Evolutionary conservation across 2,329 filamentous ascomycete species (phyloP), one percentile per base, ranked within the genome.

Genomic region (Talaromyces verruculosus): DNA sequence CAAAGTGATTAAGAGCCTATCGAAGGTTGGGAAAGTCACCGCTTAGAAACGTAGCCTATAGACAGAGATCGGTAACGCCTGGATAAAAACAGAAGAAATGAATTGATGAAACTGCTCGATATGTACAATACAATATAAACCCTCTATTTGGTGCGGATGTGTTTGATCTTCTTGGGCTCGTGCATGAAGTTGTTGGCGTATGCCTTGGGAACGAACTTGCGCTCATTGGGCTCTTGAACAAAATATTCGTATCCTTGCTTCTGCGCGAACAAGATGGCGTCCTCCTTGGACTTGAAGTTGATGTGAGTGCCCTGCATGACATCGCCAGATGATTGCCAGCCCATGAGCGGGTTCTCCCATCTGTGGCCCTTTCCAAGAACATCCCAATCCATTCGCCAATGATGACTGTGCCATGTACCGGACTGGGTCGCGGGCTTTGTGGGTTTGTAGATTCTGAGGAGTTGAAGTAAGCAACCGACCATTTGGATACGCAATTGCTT

Each of bases 171-270:
- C 80, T 87, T 89, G 13, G 91, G 83, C 68, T 88, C 88, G 83
- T 96, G 93, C 69, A 93, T 77, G 80, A 98, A 99, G 83, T 98
- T 97, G 81, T 96, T 96, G 68, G 95, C 94, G 79, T 99, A 99
- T 11, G 92, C 91, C 87, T 99, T 99, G 68, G 93, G 91, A 17
- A 88, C 83, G 73, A 97, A 89, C 75, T 89, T 91, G 76, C 95
- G 88, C 80, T 88, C 87, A 75, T 97, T 96, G 41, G 95, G 94
- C 82, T 98, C 95, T 84, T 98, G 95, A 28, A 99, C 93, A 78
- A 95, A 98, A 81, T 97, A 99, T 78, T 99, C 94, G 78, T 99
- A 99, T 41, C 96, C 95, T 80, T 99, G 95, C 86, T 98, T 99
- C 83, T 98, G 91, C 28, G 96, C 95, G 76, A 99, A 99, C 67